phyloP scores from a whole-genome alignment of 805 yeast genomes.

The Suhomyces xylopsoci region DNA sequence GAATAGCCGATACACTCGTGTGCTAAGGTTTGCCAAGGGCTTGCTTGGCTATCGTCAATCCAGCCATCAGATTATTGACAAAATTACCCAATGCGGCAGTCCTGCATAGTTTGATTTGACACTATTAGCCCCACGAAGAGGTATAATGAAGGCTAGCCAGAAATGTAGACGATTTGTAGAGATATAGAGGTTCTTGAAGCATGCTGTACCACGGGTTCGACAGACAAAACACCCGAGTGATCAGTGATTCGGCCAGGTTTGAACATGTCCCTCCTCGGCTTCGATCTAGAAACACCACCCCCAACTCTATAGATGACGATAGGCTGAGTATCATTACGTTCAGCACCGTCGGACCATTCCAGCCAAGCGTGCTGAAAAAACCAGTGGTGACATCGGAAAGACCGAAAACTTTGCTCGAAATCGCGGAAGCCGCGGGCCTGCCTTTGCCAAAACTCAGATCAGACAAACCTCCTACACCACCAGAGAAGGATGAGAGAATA shows the following conservation, averaged over 20 bases:
- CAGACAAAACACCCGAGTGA: conserved; percentile 14
- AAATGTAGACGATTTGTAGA: not conserved
- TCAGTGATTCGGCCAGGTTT: conserved; percentile 33
- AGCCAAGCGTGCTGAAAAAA: not conserved
- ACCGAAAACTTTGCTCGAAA: conserved; percentile 4
- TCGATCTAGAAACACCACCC: conserved; percentile 32
- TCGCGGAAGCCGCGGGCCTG: conserved; percentile 3
- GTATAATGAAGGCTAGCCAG: not conserved
- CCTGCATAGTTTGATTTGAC: not conserved
- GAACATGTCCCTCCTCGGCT: conserved; percentile 25
- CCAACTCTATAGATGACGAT: conserved; percentile 15
- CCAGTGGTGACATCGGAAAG: not conserved
- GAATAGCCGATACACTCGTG: not conserved
- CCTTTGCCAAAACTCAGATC: conserved; percentile 3
- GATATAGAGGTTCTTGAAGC: not conserved
- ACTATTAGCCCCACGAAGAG: not conserved
- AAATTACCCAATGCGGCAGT: conserved; percentile 2
- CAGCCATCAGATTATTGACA: not conserved
- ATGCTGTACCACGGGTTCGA: conserved; percentile 1
- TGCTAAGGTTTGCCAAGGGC: not conserved
- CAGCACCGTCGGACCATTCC: conserved; percentile 5
- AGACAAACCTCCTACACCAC: conserved; percentile 5
- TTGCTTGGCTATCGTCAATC: not conserved
- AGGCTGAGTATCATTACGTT: conserved; percentile 8
- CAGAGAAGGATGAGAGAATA: conserved; percentile 10